These are phyloP conservation scores for Eucalyptus regnans DNA, from an alignment of 345 rosid species.

Conservation along the genomic window DNA sequence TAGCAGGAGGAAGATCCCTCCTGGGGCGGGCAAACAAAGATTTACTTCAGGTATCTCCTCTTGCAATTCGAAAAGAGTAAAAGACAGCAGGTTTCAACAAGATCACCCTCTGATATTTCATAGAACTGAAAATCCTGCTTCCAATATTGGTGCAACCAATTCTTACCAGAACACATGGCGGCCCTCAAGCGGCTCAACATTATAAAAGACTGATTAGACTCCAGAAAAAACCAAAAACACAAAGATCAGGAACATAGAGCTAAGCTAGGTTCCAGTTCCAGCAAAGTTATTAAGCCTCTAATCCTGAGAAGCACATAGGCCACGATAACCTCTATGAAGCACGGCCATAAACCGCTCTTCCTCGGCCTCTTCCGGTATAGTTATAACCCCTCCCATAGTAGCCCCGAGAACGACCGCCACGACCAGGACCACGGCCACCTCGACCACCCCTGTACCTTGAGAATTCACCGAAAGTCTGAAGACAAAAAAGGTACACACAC, in stretches of 20 bases:
- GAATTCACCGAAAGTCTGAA: constrained; percentile 69
- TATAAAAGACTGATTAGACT: not conserved
- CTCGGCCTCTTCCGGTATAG: constrained; percentile 22
- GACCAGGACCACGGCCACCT: constrained; percentile 25
- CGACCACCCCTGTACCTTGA: constrained; percentile 42
- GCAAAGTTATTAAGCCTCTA: not conserved
- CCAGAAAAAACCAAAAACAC: not conserved
- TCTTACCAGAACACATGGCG: not conserved
- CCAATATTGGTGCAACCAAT: not conserved
- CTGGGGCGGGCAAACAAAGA: not conserved
- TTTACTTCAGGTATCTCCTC: not conserved
- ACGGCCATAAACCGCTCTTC: constrained; percentile 9
- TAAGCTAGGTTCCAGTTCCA: not conserved
- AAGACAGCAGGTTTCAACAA: not conserved
- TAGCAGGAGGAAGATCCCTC: not conserved
- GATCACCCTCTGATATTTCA: not conserved
- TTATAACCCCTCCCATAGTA: constrained; percentile 32
- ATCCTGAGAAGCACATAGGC: not conserved
- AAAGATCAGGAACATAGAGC: not conserved
- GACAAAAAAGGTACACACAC: not conserved
- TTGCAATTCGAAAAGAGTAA: not conserved
- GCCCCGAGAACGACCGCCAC: constrained; percentile 32
- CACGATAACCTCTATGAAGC: not conserved
- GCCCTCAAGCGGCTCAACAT: not conserved
- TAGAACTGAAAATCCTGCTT: not conserved